Evolutionary conservation across 495 filamentous ascomycete genomes (phyloP), one percentile per base, ranked within the genome.

Genomic region (Hypomontagnella submonticulosa): DNA sequence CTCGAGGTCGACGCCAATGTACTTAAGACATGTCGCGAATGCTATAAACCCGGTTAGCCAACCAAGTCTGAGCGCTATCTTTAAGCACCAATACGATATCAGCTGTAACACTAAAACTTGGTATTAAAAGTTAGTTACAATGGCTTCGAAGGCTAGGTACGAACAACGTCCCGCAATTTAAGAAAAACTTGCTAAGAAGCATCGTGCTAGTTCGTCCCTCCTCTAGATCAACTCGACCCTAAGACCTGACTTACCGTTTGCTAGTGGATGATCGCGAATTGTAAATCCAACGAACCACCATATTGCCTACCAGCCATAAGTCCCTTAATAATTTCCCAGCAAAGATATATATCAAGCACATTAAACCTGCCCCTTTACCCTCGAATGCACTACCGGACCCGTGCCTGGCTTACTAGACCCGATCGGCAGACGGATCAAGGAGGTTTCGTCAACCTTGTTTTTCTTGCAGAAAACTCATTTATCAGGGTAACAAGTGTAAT

Each of bases 21-120:
- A 60, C 42, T 18, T 19, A 47, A 40, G 36, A 7, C 37, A 52
- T 42, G 51, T 46, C 51, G 20, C 41, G 47, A 57, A 54, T 13
- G 16, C 32, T 48, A 58, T 30, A 54, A 54, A 63, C 58, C 58
- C 30, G 58, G 58, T 67, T 59, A 53, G 44, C 43, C 50, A 43
- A 43, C 16, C 5, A n/a, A 37, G 44, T 40, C 38, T 57, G 36
- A 44, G 48, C 48, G 20, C 36, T 36, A 50, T 32, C 8, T 43
- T 18, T 13, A 18, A 16, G 15, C 38, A 42, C 44, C 30, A 48
- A 48, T 8, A 12, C 36, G 11, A 37, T 30, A 2, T 20, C 16
- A 33, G n/a, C 15, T 57, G 63, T 48, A 57, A 61, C 57, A 55
- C 44, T 37, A 46, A 42, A 19, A 54, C 18, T 33, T 20, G 50